Base-by-base conservation (phyloP, 805 yeast genomes). In the Saccharomycopsis sp. region DNA sequence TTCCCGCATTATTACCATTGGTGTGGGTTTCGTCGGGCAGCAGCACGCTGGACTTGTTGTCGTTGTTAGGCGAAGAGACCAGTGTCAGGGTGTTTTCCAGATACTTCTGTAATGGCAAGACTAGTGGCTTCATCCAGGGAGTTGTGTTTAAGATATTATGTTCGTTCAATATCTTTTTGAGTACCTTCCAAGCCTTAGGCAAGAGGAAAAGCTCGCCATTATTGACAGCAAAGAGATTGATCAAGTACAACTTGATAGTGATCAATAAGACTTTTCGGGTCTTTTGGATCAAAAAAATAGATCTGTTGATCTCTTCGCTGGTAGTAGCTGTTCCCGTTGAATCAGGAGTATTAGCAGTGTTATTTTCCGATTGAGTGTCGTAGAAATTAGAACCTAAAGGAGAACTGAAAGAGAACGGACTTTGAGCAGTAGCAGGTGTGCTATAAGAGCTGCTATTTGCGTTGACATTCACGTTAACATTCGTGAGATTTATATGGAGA, bases 161-260 rank as follows among this genome's bases (percentile, higher is more conserved):
- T 25, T 58, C 54, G 38, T 47, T 23, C 15, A 61, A 50, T 5
- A 61, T 56, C 19, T 44, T 47, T 42, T 56, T 61, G 34, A 61
- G 50, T 7, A 47, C 15, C 2, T 29, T 54, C 63, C 63, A 61
- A 22, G 59, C 52, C 24, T 55, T 60, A 2, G 63, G 61, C n/a
- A 58, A 44, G 23, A 61, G 24, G 54, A 61, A 61, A 12, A 61
- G 42, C 42, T 61, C 63, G 14, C 63, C 63, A 38, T 58, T 58
- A 35, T 58, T 61, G 23, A 61, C 41, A 1, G 51, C 23, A 38
- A 61, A 61, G 49, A 61, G 51, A 42, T 61, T 58, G 38, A 61
- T 58, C 42, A 61, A 52, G 22, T 42, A 24, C 9, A 61, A 23
- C 49, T 58, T 61, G 8, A 61, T 56, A 19, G 34, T 52, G 7